Evolutionary conservation across 1,139 yeast genomes (phyloP).

Genomic region (Candida dubliniensis): DNA sequence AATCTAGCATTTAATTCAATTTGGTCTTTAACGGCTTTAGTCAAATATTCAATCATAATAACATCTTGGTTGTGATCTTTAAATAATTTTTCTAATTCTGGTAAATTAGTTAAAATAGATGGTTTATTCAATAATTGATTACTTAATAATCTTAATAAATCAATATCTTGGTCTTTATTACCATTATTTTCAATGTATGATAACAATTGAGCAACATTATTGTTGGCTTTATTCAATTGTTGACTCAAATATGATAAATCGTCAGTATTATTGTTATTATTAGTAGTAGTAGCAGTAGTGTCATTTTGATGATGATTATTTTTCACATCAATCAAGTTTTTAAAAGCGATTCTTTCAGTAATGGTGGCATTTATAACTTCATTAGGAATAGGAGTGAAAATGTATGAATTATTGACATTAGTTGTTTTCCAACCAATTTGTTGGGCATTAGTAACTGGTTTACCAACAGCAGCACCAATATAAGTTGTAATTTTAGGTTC

Average conservation of each 20-base stretch:
- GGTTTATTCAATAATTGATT: constrained; percentile 64
- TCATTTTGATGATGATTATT: constrained; percentile 13
- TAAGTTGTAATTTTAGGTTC: constrained; percentile 60
- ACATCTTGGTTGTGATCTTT: constrained; percentile 79
- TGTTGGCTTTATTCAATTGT: constrained; percentile 56
- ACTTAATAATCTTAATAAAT: constrained; percentile 67
- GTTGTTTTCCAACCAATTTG: constrained; percentile 50
- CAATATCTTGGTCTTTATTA: constrained; percentile 38
- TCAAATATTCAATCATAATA: constrained; percentile 78
- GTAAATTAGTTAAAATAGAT: constrained; percentile 53
- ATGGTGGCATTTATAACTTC: constrained; percentile 59
- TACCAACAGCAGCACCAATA: constrained; percentile 76
- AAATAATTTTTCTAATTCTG: constrained; percentile 61
- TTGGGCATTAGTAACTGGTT: constrained; percentile 35
- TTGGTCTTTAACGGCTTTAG: constrained; percentile 84
- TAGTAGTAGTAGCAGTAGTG: neutral
- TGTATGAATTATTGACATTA: constrained; percentile 49
- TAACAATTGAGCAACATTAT: constrained; percentile 53
- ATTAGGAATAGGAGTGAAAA: constrained; percentile 79
- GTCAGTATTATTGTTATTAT: constrained; percentile 15
- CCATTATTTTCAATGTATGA: constrained; percentile 39
- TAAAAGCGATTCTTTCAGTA: constrained; percentile 58
- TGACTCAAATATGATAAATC: constrained; percentile 46
- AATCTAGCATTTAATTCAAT: constrained; percentile 76
- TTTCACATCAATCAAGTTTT: constrained; percentile 31